These are phyloP conservation scores for Solanum etuberosum DNA, from an alignment of 257 asterid species.

Conservation along the genomic window DNA sequence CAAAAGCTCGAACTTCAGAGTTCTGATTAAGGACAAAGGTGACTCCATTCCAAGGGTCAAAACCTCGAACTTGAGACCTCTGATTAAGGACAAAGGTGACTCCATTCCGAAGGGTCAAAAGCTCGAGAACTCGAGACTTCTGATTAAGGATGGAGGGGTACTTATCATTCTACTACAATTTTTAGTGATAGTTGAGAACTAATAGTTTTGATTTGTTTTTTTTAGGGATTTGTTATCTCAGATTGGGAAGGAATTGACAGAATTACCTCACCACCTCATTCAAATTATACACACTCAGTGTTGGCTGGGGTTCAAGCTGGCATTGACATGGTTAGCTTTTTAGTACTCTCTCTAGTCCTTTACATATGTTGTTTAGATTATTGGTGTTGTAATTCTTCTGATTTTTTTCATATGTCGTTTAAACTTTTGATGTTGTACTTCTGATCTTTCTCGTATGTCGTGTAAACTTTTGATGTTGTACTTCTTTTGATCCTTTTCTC, in stretches of 20 bases:
- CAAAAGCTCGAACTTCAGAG: background rate
- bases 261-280: constrained; percentile 15
- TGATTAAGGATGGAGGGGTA: background rate
- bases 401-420: background rate
- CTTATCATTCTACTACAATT: background rate
- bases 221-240: constrained; percentile 38
- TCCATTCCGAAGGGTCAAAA: background rate
- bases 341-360: background rate
- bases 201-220: background rate
- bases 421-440: background rate
- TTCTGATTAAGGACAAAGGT: background rate
- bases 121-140: background rate
- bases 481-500: background rate
- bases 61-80: background rate
- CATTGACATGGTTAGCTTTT: constrained; percentile 29
- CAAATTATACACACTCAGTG: constrained; percentile 25
- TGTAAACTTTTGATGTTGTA: background rate
- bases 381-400: background rate
- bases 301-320: constrained; percentile 27
- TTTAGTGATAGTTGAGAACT: background rate
- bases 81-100: no score
- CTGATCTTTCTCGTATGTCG: background rate
- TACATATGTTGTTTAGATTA: background rate
- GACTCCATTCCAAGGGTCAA: background rate
- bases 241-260: constrained; percentile 42